Evolutionary conservation across 768 basidiomycete species (phyloP).

Genomic region (Termitomyces titanicus): DNA sequence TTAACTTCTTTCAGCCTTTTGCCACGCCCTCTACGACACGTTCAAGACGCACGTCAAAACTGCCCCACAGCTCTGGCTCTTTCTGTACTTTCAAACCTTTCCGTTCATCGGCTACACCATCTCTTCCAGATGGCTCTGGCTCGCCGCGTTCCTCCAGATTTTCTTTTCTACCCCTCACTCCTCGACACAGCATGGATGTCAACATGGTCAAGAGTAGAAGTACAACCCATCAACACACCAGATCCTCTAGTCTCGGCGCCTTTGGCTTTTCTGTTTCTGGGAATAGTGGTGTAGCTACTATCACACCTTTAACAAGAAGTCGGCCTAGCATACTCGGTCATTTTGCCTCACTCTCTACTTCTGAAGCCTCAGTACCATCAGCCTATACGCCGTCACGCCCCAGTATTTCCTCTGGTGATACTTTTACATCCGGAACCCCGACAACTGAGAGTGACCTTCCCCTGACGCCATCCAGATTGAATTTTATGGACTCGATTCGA

Average conservation of each 20-base stretch:
- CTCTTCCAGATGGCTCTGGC: conserved; percentile 24
- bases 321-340: conserved; percentile 66
- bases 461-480: conserved; percentile 35
- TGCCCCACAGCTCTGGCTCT: conserved; percentile 31
- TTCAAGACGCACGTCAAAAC: conserved; percentile 31
- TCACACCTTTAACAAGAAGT: conserved; percentile 42
- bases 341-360: conserved; percentile 48
- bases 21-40: conserved; percentile 30
- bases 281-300: conserved; percentile 8
- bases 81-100: conserved; percentile 43
- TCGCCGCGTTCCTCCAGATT: conserved; percentile 37
- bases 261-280: conserved; percentile 21
- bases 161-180: conserved; percentile 40
- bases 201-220: conserved; percentile 18
- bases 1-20: conserved; percentile 22
- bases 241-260: conserved; percentile 49
- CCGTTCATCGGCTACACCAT: conserved; percentile 36
- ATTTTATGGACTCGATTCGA: conserved; percentile 39
- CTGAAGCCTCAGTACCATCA: conserved; percentile 38
- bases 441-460: conserved; percentile 42
- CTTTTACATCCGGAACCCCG: conserved; percentile 47
- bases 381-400: conserved; percentile 44
- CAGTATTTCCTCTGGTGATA: conserved; percentile 59
- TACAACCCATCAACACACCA: conserved; percentile 35
- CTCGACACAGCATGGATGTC: conserved; percentile 31